Conservation (phyloP, 139 green algal genomes). For the Protoeuglena noctilucae region DNA sequence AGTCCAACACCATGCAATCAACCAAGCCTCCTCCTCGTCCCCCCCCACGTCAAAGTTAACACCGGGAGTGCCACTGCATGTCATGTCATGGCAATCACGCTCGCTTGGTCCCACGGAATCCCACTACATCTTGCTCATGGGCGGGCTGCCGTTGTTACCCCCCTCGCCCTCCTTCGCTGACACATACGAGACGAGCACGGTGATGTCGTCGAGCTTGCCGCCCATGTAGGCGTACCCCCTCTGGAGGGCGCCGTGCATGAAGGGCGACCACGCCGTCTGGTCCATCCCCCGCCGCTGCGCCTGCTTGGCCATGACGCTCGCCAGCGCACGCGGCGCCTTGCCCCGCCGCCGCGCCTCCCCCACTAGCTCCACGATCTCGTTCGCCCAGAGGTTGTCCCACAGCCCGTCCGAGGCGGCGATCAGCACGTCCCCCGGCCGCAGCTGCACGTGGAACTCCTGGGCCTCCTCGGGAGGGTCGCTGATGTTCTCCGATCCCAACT, state of each 20-base stretch:
- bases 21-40: too few species aligned
- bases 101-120: too few species aligned
- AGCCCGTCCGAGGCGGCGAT: constrained; percentile 83
- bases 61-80: too few species aligned
- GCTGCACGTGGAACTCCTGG: constrained; percentile 37
- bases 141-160: too few species aligned
- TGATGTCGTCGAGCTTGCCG: constrained; percentile 86
- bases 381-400: constrained; percentile 93
- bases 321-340: constrained; percentile 15
- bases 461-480: constrained; percentile 22
- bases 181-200: constrained; percentile 52
- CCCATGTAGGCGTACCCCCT: constrained; percentile 20
- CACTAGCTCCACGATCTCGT: constrained; percentile 59
- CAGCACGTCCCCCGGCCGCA: constrained; percentile 73
- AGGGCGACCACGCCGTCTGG: constrained; percentile 51
- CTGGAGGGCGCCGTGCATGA: constrained; percentile 47
- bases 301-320: constrained; percentile 27
- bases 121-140: too few species aligned
- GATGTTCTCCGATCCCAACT: constrained; percentile 19
- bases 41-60: too few species aligned
- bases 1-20: too few species aligned
- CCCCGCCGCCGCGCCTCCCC: constrained; percentile 16
- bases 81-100: too few species aligned
- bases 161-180: constrained; percentile 4
- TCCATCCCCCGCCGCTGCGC: constrained; percentile 35